Conservation (phyloP, 108 stramenopile genomes). For the Fistulifera pelliculosa region DNA sequence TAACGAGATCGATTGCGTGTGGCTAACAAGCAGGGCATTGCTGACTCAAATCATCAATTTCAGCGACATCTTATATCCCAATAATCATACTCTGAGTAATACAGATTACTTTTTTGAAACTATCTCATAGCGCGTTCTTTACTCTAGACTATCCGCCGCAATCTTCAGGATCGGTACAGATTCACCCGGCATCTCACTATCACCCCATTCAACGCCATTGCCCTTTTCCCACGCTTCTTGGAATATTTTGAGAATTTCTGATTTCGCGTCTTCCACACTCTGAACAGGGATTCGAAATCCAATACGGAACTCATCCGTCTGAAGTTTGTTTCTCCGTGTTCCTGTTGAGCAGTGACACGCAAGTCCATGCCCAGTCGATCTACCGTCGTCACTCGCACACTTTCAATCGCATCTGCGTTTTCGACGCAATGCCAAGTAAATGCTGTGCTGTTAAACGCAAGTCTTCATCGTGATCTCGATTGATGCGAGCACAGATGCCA, state of each 20-base stretch:
- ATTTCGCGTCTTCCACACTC: slow-evolving; percentile 95
- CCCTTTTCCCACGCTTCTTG: slow-evolving; percentile 97
- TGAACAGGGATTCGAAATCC: slow-evolving; percentile 88
- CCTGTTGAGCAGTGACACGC: slow-evolving; percentile 75
- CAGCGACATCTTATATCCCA: no score
- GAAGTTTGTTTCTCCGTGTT: slow-evolving; percentile 66
- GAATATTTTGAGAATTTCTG: slow-evolving; percentile 92
- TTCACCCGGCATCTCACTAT: slow-evolving; percentile 37
- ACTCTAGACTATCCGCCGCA: slow-evolving; percentile 79
- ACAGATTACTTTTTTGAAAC: no score
- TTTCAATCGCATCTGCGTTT: slow-evolving; percentile 26
- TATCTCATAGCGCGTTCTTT: no score
- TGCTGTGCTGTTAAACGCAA: slow-evolving; percentile 49
- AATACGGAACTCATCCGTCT: slow-evolving; percentile 93
- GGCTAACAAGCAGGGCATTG: no score
- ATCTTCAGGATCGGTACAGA: slow-evolving; percentile 73
- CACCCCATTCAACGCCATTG: slow-evolving; percentile 64
- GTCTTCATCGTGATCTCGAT: slow-evolving; percentile 59
- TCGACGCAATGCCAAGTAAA: slow-evolving; percentile 54
- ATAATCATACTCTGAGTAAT: no score
- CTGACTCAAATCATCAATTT: no score
- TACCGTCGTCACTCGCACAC: slow-evolving; percentile 78
- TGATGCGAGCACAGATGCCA: slow-evolving; percentile 61
- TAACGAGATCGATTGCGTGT: no score
- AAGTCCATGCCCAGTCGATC: slow-evolving; percentile 95